These are phyloP conservation scores for Paramecium bursaria DNA, from an alignment of 73 alveolate species.

Conservation along the genomic window DNA sequence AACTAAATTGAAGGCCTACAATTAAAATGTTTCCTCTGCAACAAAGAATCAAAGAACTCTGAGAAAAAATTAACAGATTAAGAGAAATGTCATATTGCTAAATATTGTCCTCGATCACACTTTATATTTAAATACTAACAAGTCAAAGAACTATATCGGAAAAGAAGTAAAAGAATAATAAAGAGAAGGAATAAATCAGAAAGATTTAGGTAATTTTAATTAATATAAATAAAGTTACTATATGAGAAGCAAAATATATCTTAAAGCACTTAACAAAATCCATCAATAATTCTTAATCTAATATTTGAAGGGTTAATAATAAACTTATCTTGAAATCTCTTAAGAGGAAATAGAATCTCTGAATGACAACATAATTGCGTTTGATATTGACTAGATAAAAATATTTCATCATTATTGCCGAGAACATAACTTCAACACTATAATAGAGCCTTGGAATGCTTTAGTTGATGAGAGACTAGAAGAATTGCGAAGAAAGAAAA, in stretches of 20 bases:
- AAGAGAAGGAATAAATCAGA: too few relatives aligned
- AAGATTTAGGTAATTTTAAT: not conserved
- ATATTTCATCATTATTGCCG: slow-evolving; percentile 5
- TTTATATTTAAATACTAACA: not conserved
- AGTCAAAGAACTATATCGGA: not conserved
- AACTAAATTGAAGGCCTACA: not conserved
- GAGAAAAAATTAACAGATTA: not conserved
- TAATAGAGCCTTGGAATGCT: too few relatives aligned
- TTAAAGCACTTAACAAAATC: not conserved
- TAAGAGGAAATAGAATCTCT: not conserved
- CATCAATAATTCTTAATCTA: slow-evolving; percentile 3
- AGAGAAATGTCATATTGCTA: slow-evolving; percentile 26
- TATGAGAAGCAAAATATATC: slow-evolving; percentile 10
- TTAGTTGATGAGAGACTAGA: too few relatives aligned
- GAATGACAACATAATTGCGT: not conserved
- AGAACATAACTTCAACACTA: too few relatives aligned
- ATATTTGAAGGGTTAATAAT: slow-evolving; percentile 17
- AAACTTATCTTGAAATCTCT: not conserved
- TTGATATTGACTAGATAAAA: slow-evolving; percentile 39
- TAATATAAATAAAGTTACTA: not conserved
- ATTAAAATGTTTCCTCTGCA: too few relatives aligned
- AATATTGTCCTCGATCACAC: slow-evolving; percentile 35
- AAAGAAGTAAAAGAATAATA: not conserved
- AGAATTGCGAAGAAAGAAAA: too few relatives aligned
- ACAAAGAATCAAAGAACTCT: not conserved